Evolutionary conservation across 495 filamentous ascomycete species (phyloP).

Genomic region (Penicillium angulare): DNA sequence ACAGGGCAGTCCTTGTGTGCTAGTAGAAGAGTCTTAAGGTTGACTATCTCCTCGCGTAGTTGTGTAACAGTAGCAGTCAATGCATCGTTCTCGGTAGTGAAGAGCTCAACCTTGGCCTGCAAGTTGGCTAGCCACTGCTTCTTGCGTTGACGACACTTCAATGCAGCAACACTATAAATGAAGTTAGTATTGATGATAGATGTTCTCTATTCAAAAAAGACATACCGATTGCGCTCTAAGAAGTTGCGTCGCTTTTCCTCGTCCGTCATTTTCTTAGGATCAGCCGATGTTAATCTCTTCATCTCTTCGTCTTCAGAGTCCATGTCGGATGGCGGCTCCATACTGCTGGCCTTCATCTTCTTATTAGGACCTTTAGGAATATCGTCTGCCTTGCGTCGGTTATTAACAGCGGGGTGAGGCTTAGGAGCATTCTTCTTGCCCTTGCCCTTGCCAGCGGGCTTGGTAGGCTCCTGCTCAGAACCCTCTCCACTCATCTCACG

Average conservation of each 20-base stretch:
- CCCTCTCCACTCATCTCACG: slow-evolving; percentile 66
- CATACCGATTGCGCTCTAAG: slow-evolving; percentile 91
- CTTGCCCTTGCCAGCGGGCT: slow-evolving; percentile 61
- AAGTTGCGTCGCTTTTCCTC: slow-evolving; percentile 99
- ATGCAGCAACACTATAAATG: slow-evolving; percentile 80
- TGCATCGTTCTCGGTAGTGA: slow-evolving; percentile 84
- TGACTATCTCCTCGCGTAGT: slow-evolving; percentile 91
- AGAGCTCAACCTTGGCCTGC: slow-evolving; percentile 92
- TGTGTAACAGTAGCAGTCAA: slow-evolving; percentile 78
- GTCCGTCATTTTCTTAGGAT: slow-evolving; percentile 90
- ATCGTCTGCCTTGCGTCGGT: slow-evolving; percentile 83
- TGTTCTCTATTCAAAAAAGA: slow-evolving; percentile 1
- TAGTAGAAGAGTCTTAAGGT: slow-evolving; percentile 87
- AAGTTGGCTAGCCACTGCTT: slow-evolving; percentile 98
- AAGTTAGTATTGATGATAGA: slow-evolving; percentile 15
- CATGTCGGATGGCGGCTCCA: slow-evolving; percentile 52
- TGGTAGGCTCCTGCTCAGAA: slow-evolving; percentile 68
- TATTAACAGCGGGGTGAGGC: slow-evolving; percentile 43
- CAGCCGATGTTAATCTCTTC: slow-evolving; percentile 33
- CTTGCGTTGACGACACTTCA: slow-evolving; percentile 97
- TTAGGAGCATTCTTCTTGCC: slow-evolving; percentile 66
- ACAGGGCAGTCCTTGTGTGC: slow-evolving; percentile 98
- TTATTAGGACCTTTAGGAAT: slow-evolving; percentile 66
- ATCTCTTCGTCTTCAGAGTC: slow-evolving; percentile 57
- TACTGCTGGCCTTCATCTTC: slow-evolving; percentile 61